Evolutionary conservation across 441 rosid species (phyloP), one percentile per base, ranked within the genome.

Genomic region (Francoa sonchifolia): DNA sequence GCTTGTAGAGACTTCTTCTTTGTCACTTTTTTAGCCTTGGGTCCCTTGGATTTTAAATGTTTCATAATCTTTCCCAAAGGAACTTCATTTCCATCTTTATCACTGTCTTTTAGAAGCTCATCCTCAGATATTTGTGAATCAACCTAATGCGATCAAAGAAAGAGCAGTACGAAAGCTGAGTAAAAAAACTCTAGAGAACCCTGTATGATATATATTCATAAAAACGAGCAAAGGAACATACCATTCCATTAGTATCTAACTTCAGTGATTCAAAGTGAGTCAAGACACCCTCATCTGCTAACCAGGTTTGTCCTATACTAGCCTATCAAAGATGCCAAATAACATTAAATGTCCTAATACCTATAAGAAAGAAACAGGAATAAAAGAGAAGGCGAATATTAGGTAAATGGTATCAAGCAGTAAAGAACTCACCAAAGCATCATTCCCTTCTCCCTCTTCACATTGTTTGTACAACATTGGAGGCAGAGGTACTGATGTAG

Each of bases 41-140:
- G 30, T 58, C 76, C 76, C 66, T 62, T 71, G 56, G 89, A 72
- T 66, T 72, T 93, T 61, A 87, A 49, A 34, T 55, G 76, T 62
- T 82, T 81, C 19, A 84, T 46, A 46, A 87, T 84, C 63, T 84
- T 74, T 28, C 88, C 84, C 23, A 87, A 69, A 58, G 97, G 89
- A 48, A 72, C 59, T 52, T 87, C 99, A 54, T 69, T 77, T 44
- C 70, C 92, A 59, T 79, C 99, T 49, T 45, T 72, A 30, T 84
- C 92, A 39, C 60, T 62, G 38, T 72, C 95, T 51, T 68, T 60
- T 44, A 58, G 45, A 66, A 43, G 69, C 54, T 61, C 79, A 39
- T 73, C 69, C 39, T 69, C 73, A 18, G 64, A 55, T 44, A 35
- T 33, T 55, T 68, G 72, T 25, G 73, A 47, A 43, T 47, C 61